Base-by-base conservation (phyloP, 371 early-diverging fungal species). In the Mucor velutinosus region DNA sequence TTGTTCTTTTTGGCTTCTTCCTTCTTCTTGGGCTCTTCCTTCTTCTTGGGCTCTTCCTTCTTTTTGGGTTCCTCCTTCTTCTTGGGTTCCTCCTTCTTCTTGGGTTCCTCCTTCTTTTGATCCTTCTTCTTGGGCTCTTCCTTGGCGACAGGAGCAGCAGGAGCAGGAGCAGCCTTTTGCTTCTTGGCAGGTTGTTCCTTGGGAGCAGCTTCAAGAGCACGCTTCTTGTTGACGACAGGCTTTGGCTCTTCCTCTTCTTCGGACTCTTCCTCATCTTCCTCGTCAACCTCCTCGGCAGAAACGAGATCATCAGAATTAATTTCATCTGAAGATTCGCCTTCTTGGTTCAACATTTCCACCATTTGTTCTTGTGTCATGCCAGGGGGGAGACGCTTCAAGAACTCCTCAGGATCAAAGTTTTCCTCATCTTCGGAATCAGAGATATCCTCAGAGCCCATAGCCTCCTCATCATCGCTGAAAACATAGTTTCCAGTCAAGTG, bases 401-500 rank as follows among this genome's bases (percentile, higher is more conserved):
- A 69, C 14, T 86, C 78, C n/a, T 84, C 81, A 33, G 81, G 77
- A 30, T 82, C 84, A 7, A 76, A 67, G 5, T 77, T 80, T 4
- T 82, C 86, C 2, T 71, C 80, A 14, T 57, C 64, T 25, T 64
- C 66, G 30, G 65, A 73, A 25, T 62, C 66, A 33, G 82, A 72
- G 33, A 82, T 70, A 6, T 69, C 79, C 33, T 67, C 67, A 15
- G 66, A 77, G 30, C 82, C 75, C 43, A 72, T 71, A 25, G 70
- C 78, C 0, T 82, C 66, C 1, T 67, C 68, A 43, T 78, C 85
- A 10, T 77, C 81, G 35, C 25, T 64, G 53, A 61, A 81, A 37
- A 92, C 72, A 77, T 92, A 89, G 87, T 93, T 91, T 62, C 95
- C 95, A 58, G 90, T 89, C 70, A 95, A 73, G 72, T 94, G 87